Evolutionary conservation across 768 basidiomycete species (phyloP).

Genomic region (Collybiopsis confluens): DNA sequence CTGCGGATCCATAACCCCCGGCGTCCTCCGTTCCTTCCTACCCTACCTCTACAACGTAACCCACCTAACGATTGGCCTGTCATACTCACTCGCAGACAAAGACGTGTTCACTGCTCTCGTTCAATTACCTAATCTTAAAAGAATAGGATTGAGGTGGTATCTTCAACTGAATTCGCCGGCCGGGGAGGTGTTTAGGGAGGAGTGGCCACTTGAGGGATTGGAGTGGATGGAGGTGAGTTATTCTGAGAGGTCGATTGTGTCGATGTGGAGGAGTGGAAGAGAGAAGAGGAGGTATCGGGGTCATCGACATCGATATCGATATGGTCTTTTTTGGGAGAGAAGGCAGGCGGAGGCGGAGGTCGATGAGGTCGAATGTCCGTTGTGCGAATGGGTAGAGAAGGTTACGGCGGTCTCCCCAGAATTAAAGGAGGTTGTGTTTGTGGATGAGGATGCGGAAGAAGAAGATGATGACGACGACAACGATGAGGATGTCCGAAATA

Average conservation of each 20-base stretch:
- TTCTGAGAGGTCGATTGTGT: too few relatives aligned
- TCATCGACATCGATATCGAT: background rate
- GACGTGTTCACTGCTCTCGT: slow-evolving; percentile 47
- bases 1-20: slow-evolving; percentile 63
- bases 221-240: background rate
- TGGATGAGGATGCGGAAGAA: slow-evolving; percentile 1
- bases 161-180: slow-evolving; percentile 2
- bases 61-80: slow-evolving; percentile 46
- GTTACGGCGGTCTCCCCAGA: background rate
- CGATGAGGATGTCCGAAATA: background rate
- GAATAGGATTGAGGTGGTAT: background rate
- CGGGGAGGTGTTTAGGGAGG: background rate
- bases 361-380: background rate
- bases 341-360: background rate
- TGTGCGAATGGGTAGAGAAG: background rate
- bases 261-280: too few relatives aligned
- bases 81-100: slow-evolving; percentile 53
- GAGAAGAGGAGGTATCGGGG: too few relatives aligned
- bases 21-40: slow-evolving; percentile 43
- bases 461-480: background rate
- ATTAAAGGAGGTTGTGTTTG: background rate
- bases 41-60: slow-evolving; percentile 32
- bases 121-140: slow-evolving; percentile 33
- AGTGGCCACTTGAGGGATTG: background rate
- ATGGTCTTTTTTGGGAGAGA: background rate